Evolutionary conservation across 305 asterid genomes (phyloP).

Genomic region (Fraxinus platypoda): DNA sequence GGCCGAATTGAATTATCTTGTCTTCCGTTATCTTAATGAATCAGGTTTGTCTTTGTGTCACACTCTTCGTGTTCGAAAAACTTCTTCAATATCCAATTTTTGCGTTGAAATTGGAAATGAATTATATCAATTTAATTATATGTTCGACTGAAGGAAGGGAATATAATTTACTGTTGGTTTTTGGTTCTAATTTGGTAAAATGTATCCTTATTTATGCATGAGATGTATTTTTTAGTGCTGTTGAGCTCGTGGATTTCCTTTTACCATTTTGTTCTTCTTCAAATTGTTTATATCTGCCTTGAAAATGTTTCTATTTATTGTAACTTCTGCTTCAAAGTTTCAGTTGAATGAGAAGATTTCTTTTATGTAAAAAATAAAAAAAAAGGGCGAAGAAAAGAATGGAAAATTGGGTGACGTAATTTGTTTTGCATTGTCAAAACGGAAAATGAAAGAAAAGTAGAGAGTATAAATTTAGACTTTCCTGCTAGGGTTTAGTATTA

Average conservation of each 20-base stretch:
- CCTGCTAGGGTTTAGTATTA: not conserved
- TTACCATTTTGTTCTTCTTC: not conserved
- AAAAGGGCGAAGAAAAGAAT: no score
- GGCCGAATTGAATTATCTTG: slow-evolving; percentile 78
- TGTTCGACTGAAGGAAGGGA: not conserved
- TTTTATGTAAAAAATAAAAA: no score
- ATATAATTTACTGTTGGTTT: no score
- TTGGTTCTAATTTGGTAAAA: not conserved
- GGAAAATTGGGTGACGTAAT: not conserved
- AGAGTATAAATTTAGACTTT: not conserved
- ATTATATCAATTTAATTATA: not conserved
- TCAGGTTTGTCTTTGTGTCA: slow-evolving; percentile 53
- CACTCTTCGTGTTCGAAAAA: slow-evolving; percentile 4
- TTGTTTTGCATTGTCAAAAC: not conserved
- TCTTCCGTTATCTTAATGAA: slow-evolving; percentile 93
- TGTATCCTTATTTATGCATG: not conserved
- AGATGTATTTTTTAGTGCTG: not conserved
- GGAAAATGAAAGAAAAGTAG: not conserved
- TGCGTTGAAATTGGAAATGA: slow-evolving; percentile 7
- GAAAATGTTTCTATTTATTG: not conserved
- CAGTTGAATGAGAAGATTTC: not conserved
- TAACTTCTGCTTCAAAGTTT: not conserved
- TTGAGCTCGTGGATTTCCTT: not conserved
- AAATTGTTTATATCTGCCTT: not conserved
- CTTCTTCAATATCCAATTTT: not conserved